A percentile compares a stretch with the other conserved stretches of the same genome.
phyloP scores from a whole-genome alignment of 805 yeast genomes.

The Cyberlindnera euphorbiiphila region DNA sequence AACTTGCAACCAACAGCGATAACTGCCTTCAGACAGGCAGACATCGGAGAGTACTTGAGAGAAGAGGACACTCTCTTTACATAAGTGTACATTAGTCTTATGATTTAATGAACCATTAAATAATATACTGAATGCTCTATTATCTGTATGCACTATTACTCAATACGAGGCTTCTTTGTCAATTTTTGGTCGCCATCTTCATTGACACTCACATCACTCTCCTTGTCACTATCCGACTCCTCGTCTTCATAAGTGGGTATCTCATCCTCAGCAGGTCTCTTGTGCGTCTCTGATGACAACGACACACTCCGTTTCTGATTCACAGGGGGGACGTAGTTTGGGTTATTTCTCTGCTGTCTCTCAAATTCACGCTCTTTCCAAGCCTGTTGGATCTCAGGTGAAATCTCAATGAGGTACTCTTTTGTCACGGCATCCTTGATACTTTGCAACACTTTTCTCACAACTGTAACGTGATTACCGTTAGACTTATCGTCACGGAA shows the following conservation, averaged over 20 bases:
- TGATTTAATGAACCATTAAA: too few relatives aligned
- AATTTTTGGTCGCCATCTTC: constrained; percentile 2
- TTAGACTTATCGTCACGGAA: constrained; percentile 90
- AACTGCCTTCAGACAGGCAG: constrained; percentile 95
- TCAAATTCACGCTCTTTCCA: constrained; percentile 58
- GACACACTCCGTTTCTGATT: not conserved
- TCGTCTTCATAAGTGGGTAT: constrained; percentile 8
- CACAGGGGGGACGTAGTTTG: constrained; percentile 9
- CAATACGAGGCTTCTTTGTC: constrained; percentile 9
- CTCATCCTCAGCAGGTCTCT: constrained; percentile 9
- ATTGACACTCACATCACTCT: constrained; percentile 2
- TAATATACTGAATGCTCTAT: too few relatives aligned
- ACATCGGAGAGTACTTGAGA: constrained; percentile 95
- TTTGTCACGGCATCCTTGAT: constrained; percentile 83
- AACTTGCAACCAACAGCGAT: constrained; percentile 89
- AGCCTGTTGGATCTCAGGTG: constrained; percentile 48
- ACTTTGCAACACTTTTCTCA: constrained; percentile 75
- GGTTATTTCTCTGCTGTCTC: constrained; percentile 14
- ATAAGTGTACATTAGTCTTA: too few relatives aligned
- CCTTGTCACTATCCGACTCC: constrained; percentile 1
- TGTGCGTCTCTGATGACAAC: not conserved
- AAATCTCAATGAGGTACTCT: constrained; percentile 63
- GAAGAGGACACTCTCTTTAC: constrained; percentile 96
- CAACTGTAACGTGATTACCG: constrained; percentile 82
- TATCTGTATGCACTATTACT: not conserved